Percentiles rank a stretch among this genome's conserved stretches.
phyloP scores from a whole-genome alignment of 1,284 basidiomycete species.

The Rhodotorula sp. region DNA sequence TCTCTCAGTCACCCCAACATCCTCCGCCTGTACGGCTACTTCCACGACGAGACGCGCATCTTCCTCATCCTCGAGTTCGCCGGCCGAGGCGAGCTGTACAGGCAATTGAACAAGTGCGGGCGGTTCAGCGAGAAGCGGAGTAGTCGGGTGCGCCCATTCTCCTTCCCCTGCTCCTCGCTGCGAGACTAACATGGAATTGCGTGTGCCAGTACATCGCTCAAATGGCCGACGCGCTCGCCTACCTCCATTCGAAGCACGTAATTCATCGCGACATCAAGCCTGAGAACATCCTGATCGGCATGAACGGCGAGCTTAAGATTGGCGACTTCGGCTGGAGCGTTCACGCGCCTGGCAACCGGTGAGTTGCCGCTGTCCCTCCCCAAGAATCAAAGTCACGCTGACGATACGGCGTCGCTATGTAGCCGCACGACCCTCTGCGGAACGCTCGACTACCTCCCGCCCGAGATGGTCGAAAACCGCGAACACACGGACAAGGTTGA shows the following conservation, averaged over 20 bases:
- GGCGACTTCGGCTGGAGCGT: conserved; percentile 99
- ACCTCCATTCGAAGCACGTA: conserved; percentile 93
- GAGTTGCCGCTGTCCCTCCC: background rate
- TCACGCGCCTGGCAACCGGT: conserved; percentile 85
- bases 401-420: conserved; percentile 6
- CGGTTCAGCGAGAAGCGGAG: conserved; percentile 83
- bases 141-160: conserved; percentile 54
- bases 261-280: conserved; percentile 99
- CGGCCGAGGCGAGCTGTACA: conserved; percentile 93
- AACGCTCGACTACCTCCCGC: conserved; percentile 94
- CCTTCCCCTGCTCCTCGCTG: background rate
- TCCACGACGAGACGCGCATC: conserved; percentile 96
- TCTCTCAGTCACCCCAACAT: conserved; percentile 80
- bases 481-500: conserved; percentile 88
- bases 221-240: conserved; percentile 93
- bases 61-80: conserved; percentile 98
- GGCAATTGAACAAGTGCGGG: conserved; percentile 80
- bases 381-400: background rate
- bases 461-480: conserved; percentile 94
- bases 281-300: conserved; percentile 84
- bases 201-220: conserved; percentile 79
- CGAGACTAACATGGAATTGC: background rate
- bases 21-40: conserved; percentile 90
- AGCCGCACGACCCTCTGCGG: conserved; percentile 81
- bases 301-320: conserved; percentile 97